Base-by-base conservation (phyloP, 371 early-diverging fungal species). In the Batkoa obscura region DNA sequence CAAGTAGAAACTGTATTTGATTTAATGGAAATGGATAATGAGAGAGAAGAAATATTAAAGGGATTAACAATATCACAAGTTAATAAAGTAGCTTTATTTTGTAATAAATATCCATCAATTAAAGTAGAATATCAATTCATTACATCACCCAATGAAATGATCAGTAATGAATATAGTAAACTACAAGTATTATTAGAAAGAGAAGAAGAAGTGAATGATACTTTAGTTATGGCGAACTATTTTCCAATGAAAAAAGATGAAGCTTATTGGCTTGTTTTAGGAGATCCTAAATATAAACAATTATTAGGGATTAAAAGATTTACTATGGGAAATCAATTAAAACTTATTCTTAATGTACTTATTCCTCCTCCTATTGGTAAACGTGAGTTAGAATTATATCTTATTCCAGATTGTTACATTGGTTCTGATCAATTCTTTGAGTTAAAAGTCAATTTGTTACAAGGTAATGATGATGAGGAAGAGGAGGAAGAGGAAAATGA, bases 231-330 rank as follows among this genome's bases (percentile, higher is more conserved):
- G 43, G 92, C 96, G 46, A 94, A 93, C 1, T 90, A 76, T 73
- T 95, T 84, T 80, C 94, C 94, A n/a, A 61, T 64, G 30, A 70
- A 73, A 69, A 90, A 91, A 74, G 85, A 87, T 42, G 98, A 95
- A 68, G 84, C 84, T 32, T 97, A 95, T 95, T 97, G 95, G 95
- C 67, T 94, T 57, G 86, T 97, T 2, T 64, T 97, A 47, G 94
- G 89, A 31, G 88, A 93, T 48, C 73, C 81, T 13, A 62, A 67
- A 33, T 69, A 76, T 3, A 89, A 92, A 69, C 67, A 83, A 0
- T 67, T 97, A 50, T 62, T 90, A 54, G 86, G 87, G 15, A 90
- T 97, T 66, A 94, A 94, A 75, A 73, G 94, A 15, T 73, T 89
- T 31, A 81, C 81, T 5, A 63, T 95, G 15, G 82, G 81, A 50